Evolutionary conservation across 1,139 yeast genomes (phyloP), one percentile per base, ranked within the genome.

Genomic region (Hemisphaericaspora lyxosophila): DNA sequence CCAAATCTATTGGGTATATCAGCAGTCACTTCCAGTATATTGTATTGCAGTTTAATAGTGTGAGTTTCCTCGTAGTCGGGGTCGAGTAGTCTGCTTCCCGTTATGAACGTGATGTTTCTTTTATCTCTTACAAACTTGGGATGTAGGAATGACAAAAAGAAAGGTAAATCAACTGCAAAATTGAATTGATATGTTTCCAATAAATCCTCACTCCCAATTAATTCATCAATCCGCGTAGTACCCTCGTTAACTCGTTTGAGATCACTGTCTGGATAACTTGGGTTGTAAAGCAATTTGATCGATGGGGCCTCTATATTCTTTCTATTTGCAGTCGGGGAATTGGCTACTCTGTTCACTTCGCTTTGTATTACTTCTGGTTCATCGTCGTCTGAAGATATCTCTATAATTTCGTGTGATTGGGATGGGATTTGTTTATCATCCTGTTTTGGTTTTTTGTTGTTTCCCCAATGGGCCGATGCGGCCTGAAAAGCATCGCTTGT

Each of bases 151-250:
- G 59, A 49, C 1, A 67, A 45, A 19, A 75, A 55, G 31, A 72
- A 61, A 8, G 60, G 63, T 33, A 69, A 51, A 36, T 75, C 78
- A 4, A 76, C 64, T 37, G 59, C 51, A 53, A 75, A 74, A 46
- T 76, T 76, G 55, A 77, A 76, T 40, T 76, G 82, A 46, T 54
- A 75, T 0, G 80, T 66, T 39, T 64, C 62, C 2, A 36, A 34
- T 14, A 76, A 49, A 11, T 57, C 56, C 7, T 46, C 41, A 5
- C 60, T 51, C 0, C 75, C 73, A 3, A 73, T 40, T 8, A 73
- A 41, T 35, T 50, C 49, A 31, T 45, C 31, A 15, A 66, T 41
- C 36, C 38, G 44, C 1, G 63, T 54, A 0, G 69, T 53, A 24
- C 62, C 67, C 12, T 44, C 43, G 40, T 65, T 64, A 5, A 47